Base-by-base conservation (phyloP, 176 grass and related monocot species). In the Aegilops sharonensis region DNA sequence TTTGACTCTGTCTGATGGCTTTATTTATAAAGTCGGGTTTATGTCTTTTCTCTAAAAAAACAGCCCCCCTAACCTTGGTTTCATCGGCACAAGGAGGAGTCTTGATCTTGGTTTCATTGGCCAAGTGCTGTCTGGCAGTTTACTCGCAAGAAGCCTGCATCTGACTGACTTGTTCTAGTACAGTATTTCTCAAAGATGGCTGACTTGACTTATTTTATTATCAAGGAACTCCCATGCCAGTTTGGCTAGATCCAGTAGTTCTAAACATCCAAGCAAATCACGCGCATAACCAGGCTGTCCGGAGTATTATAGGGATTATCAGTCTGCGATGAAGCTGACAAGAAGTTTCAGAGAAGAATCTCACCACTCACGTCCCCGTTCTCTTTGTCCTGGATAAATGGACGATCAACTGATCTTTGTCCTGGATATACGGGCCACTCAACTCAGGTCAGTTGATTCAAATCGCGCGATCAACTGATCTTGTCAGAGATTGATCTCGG, bases 321-420 rank as follows among this genome's bases (percentile, higher is more conserved):
- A 13, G 69, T 24, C 20, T 40, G 20, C 35, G 4, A 25, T 45
- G 42, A 75, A 48, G 23, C 11, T 48, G 72, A 18, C 42, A 75
- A 27, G 72, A 75, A 75, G 42, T 42, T 75, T 75, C 72, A 48
- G 12, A 50, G 13, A 75, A 75, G 68, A 72, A 72, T 11, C 35
- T 40, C 9, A n/a, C 35, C 68, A 37, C 15, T 70, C 50, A 24
- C 60, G 60, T 2, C 60, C 60, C 60, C 60, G 21, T 62, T 62
- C 21, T 62, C 60, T 21, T 59, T 9, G 66, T 36, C 32, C 8
- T 21, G 32, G 67, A 42, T 42, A 2, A 42, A 42, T 42, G 39
- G 39, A 35, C 34, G 34, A 35, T 35, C 34, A 35, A 35, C 34
- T 35, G 34, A 35, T 35, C 34, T 35, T 54, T 34, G 64, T 34